Conservation (phyloP, 257 asterid species). For the Thymus quinquecostatus region DNA sequence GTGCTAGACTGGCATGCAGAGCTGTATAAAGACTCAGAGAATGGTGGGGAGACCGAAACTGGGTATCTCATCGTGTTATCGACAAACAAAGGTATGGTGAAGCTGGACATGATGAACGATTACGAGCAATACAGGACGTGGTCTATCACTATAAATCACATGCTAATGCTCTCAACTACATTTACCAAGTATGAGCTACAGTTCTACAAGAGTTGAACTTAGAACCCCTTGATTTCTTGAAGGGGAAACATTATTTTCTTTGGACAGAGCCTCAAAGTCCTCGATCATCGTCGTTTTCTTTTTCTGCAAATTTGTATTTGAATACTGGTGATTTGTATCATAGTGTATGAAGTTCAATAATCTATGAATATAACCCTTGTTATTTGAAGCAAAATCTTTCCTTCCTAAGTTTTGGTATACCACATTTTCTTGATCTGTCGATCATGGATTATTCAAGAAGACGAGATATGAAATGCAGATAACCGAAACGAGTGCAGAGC, state of each 20-base stretch:
- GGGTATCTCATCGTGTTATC: slow-evolving; percentile 69
- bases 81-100: slow-evolving; percentile 67
- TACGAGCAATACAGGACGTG: slow-evolving; percentile 61
- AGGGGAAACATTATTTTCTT: slow-evolving; percentile 6
- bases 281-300: slow-evolving; percentile 19
- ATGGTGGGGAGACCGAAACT: slow-evolving; percentile 48
- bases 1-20: slow-evolving; percentile 64
- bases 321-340: slow-evolving; percentile 32
- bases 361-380: slow-evolving; percentile 32
- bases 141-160: slow-evolving; percentile 80
- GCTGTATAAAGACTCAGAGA: slow-evolving; percentile 68
- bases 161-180: slow-evolving; percentile 73
- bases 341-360: slow-evolving; percentile 34
- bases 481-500: not conserved
- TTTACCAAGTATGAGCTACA: slow-evolving; percentile 61
- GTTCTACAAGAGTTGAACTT: slow-evolving; percentile 47
- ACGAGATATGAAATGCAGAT: slow-evolving; percentile 3
- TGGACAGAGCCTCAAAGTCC: slow-evolving; percentile 20
- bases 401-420: not conserved
- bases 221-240: not conserved
- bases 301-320: slow-evolving; percentile 33
- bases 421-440: not conserved
- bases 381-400: slow-evolving; percentile 11
- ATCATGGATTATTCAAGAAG: not conserved
- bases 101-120: slow-evolving; percentile 77